Base-by-base conservation (phyloP, 2,329 filamentous ascomycete genomes). In the Calonectria honghensis region DNA sequence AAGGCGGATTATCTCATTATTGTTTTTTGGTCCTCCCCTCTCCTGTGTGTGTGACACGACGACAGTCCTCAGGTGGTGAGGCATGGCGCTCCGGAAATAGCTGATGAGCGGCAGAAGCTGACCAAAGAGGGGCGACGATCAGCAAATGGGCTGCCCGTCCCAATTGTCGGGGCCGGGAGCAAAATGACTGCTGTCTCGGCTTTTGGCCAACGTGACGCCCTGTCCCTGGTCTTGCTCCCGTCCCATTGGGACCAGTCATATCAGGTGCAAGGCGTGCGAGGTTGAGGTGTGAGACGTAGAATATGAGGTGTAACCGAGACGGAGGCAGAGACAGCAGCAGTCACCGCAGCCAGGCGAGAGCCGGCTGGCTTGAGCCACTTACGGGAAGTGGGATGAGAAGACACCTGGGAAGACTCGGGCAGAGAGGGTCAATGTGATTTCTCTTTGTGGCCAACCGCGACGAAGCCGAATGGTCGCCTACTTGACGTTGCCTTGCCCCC, bases 181-280 rank as follows among this genome's bases (percentile, higher is more conserved):
- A 63, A 57, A 57, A n/a, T 63, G 57, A 63, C 57, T 39, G 9
- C 16, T 63, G 57, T 63, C 57, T 63, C 35, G 57, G 57, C 27
- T 63, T 63, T 63, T 63, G 57, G 52, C 35, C 57, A 63, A 41
- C 57, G 35, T 63, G 57, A 41, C 57, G 35, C 57, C 57, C 57
- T 63, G 24, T 39, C 35, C 57, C 57, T 24, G n/a, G 57, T 64
- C 27, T 27, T 50, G 27, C 24, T 65, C 29, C 61, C 61, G 18
- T 65, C 61, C 61, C 41, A 50, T 64, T 52, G 68, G 68, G 57
- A 70, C 68, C 68, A 64, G 68, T 64, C 66, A 68, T 54, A 54
- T 65, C 29, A 31, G 24, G 18, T 24, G 51, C 24, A 29, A 59
- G 66, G 51, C 35, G 57, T 41, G 66, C 10, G 57, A 61, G 27